Conservation (phyloP, 768 basidiomycete species). For the Tephrocybe sp. region DNA sequence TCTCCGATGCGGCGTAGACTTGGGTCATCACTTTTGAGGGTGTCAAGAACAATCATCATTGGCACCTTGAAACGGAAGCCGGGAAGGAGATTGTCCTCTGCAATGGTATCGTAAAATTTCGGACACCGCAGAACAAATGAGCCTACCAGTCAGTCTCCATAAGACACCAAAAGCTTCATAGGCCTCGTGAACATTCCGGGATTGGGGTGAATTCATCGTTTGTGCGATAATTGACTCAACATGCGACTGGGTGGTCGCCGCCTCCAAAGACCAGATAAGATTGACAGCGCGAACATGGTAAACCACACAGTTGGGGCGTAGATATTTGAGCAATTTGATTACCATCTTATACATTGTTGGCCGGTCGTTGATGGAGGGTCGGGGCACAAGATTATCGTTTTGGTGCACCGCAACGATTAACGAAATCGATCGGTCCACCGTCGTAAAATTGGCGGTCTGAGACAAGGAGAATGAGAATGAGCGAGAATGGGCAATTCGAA, state of each 20-base stretch:
- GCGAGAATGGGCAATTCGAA: background rate
- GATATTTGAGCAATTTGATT: slow-evolving; percentile 68
- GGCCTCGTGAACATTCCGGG: slow-evolving; percentile 46
- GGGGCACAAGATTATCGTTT: slow-evolving; percentile 48
- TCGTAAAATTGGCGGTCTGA: slow-evolving; percentile 62
- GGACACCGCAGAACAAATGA: background rate
- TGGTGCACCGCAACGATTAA: slow-evolving; percentile 55
- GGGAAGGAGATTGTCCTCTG: slow-evolving; percentile 80
- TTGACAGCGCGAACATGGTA: slow-evolving; percentile 83
- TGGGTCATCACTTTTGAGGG: slow-evolving; percentile 74
- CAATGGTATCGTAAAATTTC: slow-evolving; percentile 1
- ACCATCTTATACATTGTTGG: slow-evolving; percentile 58
- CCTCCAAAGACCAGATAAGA: slow-evolving; percentile 80
- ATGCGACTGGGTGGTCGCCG: slow-evolving; percentile 49
- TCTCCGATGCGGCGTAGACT: slow-evolving; percentile 76
- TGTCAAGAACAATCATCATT: slow-evolving; percentile 84
- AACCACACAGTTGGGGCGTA: slow-evolving; percentile 58
- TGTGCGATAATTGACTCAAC: slow-evolving; percentile 81
- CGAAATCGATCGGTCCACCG: slow-evolving; percentile 62
- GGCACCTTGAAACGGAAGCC: slow-evolving; percentile 84
- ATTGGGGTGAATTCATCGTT: slow-evolving; percentile 57
- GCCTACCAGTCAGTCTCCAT: slow-evolving; percentile 83
- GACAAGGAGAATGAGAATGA: background rate
- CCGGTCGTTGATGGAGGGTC: slow-evolving; percentile 53
- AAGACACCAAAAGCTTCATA: slow-evolving; percentile 90